Percentiles rank a stretch among this genome's conserved stretches.
Conservation (phyloP, 2,329 filamentous ascomycete species). For the Seiridium unicorne region DNA sequence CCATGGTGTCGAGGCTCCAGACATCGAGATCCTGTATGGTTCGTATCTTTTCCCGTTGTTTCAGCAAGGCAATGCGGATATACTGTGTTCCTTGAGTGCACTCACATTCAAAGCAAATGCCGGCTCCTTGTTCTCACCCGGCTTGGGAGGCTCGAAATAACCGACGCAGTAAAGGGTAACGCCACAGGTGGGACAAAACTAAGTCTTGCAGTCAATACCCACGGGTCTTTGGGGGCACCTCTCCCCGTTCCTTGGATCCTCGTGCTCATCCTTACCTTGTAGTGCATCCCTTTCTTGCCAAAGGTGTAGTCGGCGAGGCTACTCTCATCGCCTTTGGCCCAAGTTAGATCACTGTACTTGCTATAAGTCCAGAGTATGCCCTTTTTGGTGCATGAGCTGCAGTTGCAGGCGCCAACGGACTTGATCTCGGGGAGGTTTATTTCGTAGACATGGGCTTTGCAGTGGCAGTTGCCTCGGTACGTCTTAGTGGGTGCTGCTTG, state of each 20-base stretch:
- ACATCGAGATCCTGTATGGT: constrained; percentile 42
- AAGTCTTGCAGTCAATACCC: not conserved
- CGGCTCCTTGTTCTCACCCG: constrained; percentile 24
- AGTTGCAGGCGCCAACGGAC: constrained; percentile 58
- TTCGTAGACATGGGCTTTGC: constrained; percentile 52
- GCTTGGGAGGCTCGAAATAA: constrained; percentile 17
- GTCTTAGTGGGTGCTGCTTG: constrained; percentile 24
- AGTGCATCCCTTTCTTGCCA: constrained; percentile 31
- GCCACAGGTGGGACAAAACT: constrained; percentile 55
- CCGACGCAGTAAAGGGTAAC: constrained; percentile 35
- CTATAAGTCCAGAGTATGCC: constrained; percentile 37
- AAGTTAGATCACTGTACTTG: constrained; percentile 30
- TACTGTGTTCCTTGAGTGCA: not conserved
- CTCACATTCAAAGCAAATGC: constrained; percentile 42
- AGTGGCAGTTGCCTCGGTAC: constrained; percentile 59
- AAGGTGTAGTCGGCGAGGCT: constrained; percentile 44
- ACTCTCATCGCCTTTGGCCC: constrained; percentile 44
- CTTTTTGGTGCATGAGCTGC: constrained; percentile 61
- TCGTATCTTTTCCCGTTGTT: constrained; percentile 30
- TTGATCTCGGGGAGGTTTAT: constrained; percentile 56
- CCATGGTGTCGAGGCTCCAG: constrained; percentile 33
- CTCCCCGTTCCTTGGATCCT: not conserved
- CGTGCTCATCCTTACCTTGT: constrained; percentile 34
- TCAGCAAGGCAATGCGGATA: not conserved
- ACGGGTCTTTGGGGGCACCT: not conserved